These are phyloP conservation scores for Musa troglodytarum DNA, from an alignment of 176 grass and related monocot genomes.

Conservation along the genomic window DNA sequence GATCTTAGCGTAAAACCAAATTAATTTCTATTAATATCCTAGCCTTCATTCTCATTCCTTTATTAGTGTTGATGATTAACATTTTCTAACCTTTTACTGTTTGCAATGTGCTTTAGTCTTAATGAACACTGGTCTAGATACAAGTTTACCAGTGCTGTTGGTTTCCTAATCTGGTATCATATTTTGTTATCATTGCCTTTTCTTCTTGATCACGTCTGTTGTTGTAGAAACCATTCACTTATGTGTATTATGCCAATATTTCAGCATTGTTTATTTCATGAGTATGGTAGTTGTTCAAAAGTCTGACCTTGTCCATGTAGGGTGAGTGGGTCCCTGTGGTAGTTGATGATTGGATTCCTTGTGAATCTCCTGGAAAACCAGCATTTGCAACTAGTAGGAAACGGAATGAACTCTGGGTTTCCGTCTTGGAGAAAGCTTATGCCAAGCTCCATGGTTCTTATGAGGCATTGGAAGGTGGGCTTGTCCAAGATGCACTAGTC, in stretches of 20 bases:
- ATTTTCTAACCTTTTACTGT: too few relatives aligned
- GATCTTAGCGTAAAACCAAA: too few relatives aligned
- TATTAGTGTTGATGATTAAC: too few relatives aligned
- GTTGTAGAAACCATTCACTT: not conserved
- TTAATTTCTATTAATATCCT: too few relatives aligned
- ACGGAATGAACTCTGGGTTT: constrained; percentile 93
- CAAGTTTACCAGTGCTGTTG: too few relatives aligned
- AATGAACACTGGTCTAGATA: too few relatives aligned
- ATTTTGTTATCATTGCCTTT: too few relatives aligned
- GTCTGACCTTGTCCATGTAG: constrained; percentile 23
- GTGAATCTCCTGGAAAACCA: constrained; percentile 83
- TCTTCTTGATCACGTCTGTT: constrained; percentile 4
- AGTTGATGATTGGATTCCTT: constrained; percentile 97
- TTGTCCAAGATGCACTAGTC: constrained; percentile 98
- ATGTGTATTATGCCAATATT: not conserved
- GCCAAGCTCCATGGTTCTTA: constrained; percentile 98
- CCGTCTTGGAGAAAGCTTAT: constrained; percentile 95
- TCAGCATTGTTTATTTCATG: not conserved
- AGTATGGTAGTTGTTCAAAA: constrained; percentile 6
- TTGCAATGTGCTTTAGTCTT: too few relatives aligned
- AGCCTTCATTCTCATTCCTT: too few relatives aligned
- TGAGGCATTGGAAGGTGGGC: constrained; percentile 94
- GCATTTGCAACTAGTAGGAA: constrained; percentile 95
- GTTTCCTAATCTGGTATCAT: too few relatives aligned
- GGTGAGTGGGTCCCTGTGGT: constrained; percentile 99